Percentiles rank a stretch among this genome's conserved stretches.
These are phyloP conservation scores for Phytomonas sp. DNA, from an alignment of 208 protist genomes.

Conservation along the genomic window DNA sequence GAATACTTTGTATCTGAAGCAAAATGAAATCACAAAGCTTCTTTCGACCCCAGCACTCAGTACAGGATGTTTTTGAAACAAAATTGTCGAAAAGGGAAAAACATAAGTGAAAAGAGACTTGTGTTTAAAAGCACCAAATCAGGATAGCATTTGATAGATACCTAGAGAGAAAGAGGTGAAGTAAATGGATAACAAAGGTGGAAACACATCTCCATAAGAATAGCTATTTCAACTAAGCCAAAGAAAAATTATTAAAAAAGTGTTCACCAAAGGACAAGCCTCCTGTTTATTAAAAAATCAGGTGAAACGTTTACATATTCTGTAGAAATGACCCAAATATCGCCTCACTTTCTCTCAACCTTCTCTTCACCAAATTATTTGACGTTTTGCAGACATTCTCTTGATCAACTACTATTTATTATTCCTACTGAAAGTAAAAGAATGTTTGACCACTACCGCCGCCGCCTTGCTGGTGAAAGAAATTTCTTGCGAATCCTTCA, in stretches of 20 bases:
- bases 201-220: background rate
- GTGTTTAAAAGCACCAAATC: background rate
- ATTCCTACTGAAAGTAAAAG: conserved; percentile 24
- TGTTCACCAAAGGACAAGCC: background rate
- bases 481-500: conserved; percentile 17
- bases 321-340: background rate
- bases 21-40: background rate
- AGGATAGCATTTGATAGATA: background rate
- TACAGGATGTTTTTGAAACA: background rate
- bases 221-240: background rate
- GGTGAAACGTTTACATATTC: background rate
- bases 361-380: background rate
- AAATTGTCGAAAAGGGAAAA: background rate
- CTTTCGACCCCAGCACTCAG: background rate
- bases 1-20: background rate
- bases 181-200: background rate
- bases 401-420: background rate
- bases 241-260: background rate
- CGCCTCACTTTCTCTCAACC: background rate
- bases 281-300: background rate
- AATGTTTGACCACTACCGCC: conserved; percentile 42
- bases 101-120: background rate
- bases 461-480: conserved; percentile 18
- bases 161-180: background rate
- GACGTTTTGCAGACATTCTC: background rate